Conservation (phyloP, 129 eudicot genomes). For the Oenanthe sinensis region DNA sequence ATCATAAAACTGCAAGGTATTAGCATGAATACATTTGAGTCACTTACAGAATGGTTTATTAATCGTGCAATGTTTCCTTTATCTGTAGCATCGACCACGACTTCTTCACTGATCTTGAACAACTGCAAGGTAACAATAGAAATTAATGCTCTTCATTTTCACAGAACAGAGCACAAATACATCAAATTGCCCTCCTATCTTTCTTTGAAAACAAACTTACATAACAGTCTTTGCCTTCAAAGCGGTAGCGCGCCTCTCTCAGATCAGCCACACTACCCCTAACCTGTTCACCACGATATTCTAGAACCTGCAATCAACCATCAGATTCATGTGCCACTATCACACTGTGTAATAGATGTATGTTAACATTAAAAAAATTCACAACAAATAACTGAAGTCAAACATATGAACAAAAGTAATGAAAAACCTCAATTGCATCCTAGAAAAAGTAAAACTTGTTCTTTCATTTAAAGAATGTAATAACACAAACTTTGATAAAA, state of each 20-base stretch:
- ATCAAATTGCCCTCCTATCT: background rate
- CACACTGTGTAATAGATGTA: background rate
- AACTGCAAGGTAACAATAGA: constrained; percentile 43
- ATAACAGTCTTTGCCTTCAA: constrained; percentile 95
- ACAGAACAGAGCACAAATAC: constrained; percentile 1
- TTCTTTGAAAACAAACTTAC: constrained; percentile 31
- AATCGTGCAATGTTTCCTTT: constrained; percentile 92
- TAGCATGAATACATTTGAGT: background rate
- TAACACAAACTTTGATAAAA: background rate
- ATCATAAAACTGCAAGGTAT: background rate
- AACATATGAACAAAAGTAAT: background rate
- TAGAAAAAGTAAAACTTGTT: background rate
- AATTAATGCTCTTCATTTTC: background rate
- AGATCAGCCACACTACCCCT: constrained; percentile 92
- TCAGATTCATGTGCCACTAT: constrained; percentile 9
- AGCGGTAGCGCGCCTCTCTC: constrained; percentile 77
- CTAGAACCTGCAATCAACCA: constrained; percentile 59
- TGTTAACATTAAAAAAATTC: background rate
- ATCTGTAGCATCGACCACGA: constrained; percentile 94
- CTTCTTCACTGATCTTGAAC: constrained; percentile 94
- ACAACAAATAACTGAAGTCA: background rate
- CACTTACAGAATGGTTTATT: constrained; percentile 80
- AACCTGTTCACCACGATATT: constrained; percentile 96
- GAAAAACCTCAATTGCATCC: background rate
- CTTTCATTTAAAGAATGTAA: background rate